Percentiles rank a stretch among this genome's conserved stretches.
Conservation (phyloP, 805 yeast genomes). For the Wickerhamiella dianesei region DNA sequence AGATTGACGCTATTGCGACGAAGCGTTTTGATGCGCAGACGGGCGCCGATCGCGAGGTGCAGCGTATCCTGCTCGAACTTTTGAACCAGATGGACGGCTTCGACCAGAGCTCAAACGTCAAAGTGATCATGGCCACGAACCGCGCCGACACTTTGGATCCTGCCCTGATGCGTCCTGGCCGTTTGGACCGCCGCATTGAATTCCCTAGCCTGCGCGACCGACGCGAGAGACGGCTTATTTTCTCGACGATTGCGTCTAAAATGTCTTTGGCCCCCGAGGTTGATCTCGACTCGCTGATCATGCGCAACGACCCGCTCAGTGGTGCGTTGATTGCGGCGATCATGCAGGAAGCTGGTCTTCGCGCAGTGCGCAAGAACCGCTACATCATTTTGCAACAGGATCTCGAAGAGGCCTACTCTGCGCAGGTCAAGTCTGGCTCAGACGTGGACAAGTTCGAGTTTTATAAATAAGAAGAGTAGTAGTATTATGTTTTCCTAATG, state of each 20-base stretch:
- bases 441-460: conserved; percentile 97
- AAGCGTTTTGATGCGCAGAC: conserved; percentile 99
- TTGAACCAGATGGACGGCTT: conserved; percentile 99
- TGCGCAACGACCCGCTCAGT: conserved; percentile 91
- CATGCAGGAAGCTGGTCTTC: conserved; percentile 98
- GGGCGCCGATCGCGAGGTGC: conserved; percentile 99
- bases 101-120: conserved; percentile 88
- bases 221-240: conserved; percentile 93
- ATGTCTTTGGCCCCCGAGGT: conserved; percentile 98
- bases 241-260: conserved; percentile 88
- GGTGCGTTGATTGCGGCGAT: conserved; percentile 97
- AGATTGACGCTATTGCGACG: conserved; percentile 97
- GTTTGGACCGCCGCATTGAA: conserved; percentile 95
- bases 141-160: conserved; percentile 99
- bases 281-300: conserved; percentile 85
- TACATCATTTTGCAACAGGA: conserved; percentile 93
- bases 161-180: conserved; percentile 94
- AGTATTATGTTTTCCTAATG: background rate
- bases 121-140: conserved; percentile 98
- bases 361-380: conserved; percentile 97
- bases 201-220: conserved; percentile 93
- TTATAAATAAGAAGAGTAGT: conserved; percentile 47
- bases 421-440: conserved; percentile 89
- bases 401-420: conserved; percentile 92
- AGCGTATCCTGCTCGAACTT: conserved; percentile 88